Percentiles rank a stretch among this genome's conserved stretches.
phyloP scores from a whole-genome alignment of 768 basidiomycete species.

The Boletus bicolor region DNA sequence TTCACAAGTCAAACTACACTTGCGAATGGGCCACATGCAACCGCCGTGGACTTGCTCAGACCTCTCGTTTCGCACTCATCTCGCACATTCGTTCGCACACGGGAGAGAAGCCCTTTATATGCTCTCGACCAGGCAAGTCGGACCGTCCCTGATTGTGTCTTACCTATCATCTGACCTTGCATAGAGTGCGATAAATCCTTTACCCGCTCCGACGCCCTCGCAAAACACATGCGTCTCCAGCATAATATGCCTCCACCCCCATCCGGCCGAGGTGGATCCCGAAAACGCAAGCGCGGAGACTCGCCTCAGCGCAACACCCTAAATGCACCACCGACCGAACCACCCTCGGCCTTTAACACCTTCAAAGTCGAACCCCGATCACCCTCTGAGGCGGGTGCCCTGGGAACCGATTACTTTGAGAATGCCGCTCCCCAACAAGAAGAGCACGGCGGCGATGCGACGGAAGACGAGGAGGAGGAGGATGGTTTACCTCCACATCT shows the following conservation, averaged over 20 bases:
- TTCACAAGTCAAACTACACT: slow-evolving; percentile 79
- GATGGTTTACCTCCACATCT: slow-evolving; percentile 59
- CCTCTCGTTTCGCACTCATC: slow-evolving; percentile 85
- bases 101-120: slow-evolving; percentile 91
- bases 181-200: slow-evolving; percentile 94
- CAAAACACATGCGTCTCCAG: slow-evolving; percentile 89
- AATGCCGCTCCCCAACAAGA: slow-evolving; percentile 14
- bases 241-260: slow-evolving; percentile 75
- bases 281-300: slow-evolving; percentile 65
- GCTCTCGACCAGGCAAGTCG: slow-evolving; percentile 68
- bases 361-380: slow-evolving; percentile 62
- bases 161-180: background rate
- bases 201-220: slow-evolving; percentile 90
- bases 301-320: slow-evolving; percentile 23
- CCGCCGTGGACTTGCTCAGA: slow-evolving; percentile 78
- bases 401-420: slow-evolving; percentile 34
- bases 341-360: slow-evolving; percentile 46
- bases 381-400: slow-evolving; percentile 36
- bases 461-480: slow-evolving; percentile 33
- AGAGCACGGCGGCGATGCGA: slow-evolving; percentile 15
- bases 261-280: slow-evolving; percentile 65
- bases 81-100: slow-evolving; percentile 92
- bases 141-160: background rate
- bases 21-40: slow-evolving; percentile 88
- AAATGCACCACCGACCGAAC: slow-evolving; percentile 19